phyloP scores from a whole-genome alignment of 495 filamentous ascomycete species.

The Daldinia concentrica region DNA sequence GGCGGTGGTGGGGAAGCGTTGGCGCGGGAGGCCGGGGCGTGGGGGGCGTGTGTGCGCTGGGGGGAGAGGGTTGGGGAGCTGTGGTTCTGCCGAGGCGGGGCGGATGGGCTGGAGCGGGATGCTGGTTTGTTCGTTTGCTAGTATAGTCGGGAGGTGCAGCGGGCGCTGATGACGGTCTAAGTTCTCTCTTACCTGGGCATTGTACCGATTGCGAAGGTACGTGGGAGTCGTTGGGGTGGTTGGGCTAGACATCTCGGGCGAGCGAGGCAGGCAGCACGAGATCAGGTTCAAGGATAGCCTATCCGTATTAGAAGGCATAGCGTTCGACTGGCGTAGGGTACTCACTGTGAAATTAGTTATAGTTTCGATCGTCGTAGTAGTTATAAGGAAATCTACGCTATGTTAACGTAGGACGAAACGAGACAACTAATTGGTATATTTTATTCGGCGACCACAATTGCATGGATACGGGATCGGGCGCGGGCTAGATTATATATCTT shows the following conservation, averaged over 20 bases:
- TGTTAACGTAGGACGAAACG: not conserved
- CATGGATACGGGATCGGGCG: not conserved
- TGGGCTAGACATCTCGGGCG: not conserved
- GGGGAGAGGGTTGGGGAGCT: not conserved
- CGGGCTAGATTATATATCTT: not conserved
- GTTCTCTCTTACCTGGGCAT: constrained; percentile 17
- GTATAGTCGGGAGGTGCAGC: not conserved
- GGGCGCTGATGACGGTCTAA: not conserved
- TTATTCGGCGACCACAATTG: not conserved
- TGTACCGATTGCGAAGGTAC: not conserved
- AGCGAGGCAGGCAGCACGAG: constrained; percentile 7
- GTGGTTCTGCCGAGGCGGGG: not conserved
- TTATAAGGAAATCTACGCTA: not conserved
- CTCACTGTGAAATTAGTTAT: not conserved
- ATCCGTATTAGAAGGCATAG: not conserved
- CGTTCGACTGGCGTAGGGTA: not conserved
- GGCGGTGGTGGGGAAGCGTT: not conserved
- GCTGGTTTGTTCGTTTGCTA: not conserved
- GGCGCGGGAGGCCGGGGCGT: not conserved
- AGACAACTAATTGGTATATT: not conserved
- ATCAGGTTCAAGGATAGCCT: not conserved
- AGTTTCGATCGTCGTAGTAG: not conserved
- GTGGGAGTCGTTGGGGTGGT: not conserved
- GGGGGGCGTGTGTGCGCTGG: not conserved
- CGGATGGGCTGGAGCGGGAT: not conserved